A percentile compares a stretch with the other conserved stretches of the same genome.
phyloP scores from a whole-genome alignment of 148 eudicot species.

The Diospyros kaki region DNA sequence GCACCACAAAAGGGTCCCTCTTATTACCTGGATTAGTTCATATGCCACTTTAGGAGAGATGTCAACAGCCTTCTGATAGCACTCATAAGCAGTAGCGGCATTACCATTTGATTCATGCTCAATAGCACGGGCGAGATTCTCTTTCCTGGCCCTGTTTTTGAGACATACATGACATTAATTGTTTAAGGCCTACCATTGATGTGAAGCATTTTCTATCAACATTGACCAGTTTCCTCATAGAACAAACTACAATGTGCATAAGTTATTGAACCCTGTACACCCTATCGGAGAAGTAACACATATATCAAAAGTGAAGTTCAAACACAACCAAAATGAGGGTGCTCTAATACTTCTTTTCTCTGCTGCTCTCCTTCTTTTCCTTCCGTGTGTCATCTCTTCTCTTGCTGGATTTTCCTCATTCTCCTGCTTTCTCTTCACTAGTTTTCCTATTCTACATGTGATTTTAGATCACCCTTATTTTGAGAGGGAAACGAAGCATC shows the following conservation, averaged over 20 bases:
- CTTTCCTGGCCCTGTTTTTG: constrained; percentile 75
- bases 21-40: constrained; percentile 76
- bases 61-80: constrained; percentile 93
- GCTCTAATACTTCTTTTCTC: too few relatives aligned
- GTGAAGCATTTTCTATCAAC: background rate
- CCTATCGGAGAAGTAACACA: background rate
- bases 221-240: background rate
- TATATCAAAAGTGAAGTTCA: background rate
- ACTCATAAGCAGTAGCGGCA: constrained; percentile 77
- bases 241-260: too few relatives aligned
- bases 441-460: too few relatives aligned
- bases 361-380: too few relatives aligned
- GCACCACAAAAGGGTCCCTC: background rate
- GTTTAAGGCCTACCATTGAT: background rate
- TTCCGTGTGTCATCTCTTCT: too few relatives aligned
- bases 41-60: constrained; percentile 85
- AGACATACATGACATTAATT: background rate
- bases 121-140: constrained; percentile 83
- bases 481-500: background rate
- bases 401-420: too few relatives aligned
- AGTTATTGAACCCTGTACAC: background rate
- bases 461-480: too few relatives aligned
- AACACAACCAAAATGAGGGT: background rate
- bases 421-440: too few relatives aligned
- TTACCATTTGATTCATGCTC: constrained; percentile 94